Evolutionary conservation across 2,329 filamentous ascomycete genomes (phyloP).

Genomic region (Ilyonectria robusta): DNA sequence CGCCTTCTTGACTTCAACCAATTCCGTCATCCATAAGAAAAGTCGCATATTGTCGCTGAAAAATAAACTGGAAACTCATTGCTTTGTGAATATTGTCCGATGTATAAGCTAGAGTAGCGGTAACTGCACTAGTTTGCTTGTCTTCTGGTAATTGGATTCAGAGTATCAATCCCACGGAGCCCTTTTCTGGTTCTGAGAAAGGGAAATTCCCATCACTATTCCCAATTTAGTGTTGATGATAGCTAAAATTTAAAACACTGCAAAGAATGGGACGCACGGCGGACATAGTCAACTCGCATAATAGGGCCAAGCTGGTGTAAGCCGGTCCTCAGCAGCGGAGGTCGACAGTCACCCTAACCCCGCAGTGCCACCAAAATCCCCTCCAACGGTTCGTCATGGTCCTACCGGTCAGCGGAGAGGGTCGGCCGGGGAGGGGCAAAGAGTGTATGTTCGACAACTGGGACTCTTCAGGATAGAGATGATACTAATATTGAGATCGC

Average conservation of each 20-base stretch:
- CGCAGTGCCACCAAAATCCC: conserved; percentile 11
- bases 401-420: conserved; percentile 12
- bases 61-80: too few species aligned
- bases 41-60: too few species aligned
- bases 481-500: neutral
- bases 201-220: neutral
- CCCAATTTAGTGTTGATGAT: neutral
- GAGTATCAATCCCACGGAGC: too few species aligned
- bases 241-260: neutral
- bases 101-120: too few species aligned
- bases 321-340: neutral
- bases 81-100: too few species aligned
- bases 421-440: conserved; percentile 5
- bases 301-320: neutral
- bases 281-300: neutral
- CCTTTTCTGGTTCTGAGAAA: neutral
- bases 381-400: neutral
- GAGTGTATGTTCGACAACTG: neutral
- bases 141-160: too few species aligned
- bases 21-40: too few species aligned
- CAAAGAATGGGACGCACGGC: neutral
- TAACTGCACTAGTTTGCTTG: too few species aligned
- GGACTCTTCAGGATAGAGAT: neutral
- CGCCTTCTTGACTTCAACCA: too few species aligned
- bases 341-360: conserved; percentile 24